phyloP scores from a whole-genome alignment of 345 rosid species.

The Capsella bursapastoris region DNA sequence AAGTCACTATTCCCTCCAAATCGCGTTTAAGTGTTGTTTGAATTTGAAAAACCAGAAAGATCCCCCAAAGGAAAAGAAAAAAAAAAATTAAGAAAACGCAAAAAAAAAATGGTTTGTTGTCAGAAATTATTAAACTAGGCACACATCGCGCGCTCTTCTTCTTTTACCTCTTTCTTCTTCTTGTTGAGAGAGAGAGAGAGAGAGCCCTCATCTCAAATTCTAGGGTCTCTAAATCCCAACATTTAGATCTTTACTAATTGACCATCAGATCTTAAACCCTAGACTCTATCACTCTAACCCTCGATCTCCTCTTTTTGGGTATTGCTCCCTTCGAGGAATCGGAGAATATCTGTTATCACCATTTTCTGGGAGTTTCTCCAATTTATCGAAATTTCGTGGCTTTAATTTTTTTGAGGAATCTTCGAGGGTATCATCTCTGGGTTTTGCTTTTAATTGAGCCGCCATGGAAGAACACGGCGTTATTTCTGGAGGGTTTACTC shows the following conservation, averaged over 20 bases:
- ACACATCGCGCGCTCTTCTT: conserved; percentile 45
- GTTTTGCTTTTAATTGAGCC: conserved; percentile 24
- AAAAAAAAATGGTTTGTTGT: conserved; percentile 29
- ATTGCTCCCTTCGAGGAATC: not conserved
- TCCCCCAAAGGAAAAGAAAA: not conserved
- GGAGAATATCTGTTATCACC: not conserved
- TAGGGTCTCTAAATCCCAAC: conserved; percentile 31
- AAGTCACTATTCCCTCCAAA: conserved; percentile 47
- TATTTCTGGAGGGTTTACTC: conserved; percentile 33
- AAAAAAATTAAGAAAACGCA: not conserved
- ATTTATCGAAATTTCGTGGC: not conserved
- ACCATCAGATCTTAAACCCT: conserved; percentile 31
- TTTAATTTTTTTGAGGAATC: not conserved
- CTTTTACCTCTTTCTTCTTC: not conserved
- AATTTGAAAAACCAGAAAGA: conserved; percentile 39
- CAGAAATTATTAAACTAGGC: conserved; percentile 39
- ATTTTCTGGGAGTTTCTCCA: conserved; percentile 10
- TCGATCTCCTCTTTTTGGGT: conserved; percentile 3
- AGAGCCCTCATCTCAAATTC: conserved; percentile 15
- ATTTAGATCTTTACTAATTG: conserved; percentile 12
- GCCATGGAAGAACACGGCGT: conserved; percentile 49
- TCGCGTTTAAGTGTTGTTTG: conserved; percentile 23
- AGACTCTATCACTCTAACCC: not conserved
- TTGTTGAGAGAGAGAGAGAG: not conserved
- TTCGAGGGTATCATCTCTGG: conserved; percentile 2